Conservation (phyloP, 1,284 basidiomycete genomes). For the Xanthoconium separans region DNA sequence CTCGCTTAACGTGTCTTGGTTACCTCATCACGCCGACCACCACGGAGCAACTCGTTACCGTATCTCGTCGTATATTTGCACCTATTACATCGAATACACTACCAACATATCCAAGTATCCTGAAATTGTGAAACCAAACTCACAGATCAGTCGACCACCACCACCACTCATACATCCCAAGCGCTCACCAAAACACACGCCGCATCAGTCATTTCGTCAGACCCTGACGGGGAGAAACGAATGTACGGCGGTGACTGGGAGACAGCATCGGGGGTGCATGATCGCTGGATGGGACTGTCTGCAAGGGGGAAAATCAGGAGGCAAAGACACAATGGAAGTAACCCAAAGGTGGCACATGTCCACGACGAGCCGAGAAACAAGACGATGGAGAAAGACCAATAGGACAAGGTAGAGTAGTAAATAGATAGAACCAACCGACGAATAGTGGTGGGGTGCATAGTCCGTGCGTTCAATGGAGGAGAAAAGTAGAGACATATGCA, state of each 20-base stretch:
- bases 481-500: slow-evolving; percentile 11
- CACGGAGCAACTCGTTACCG: slow-evolving; percentile 7
- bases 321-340: background rate
- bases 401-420: slow-evolving; percentile 27
- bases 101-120: slow-evolving; percentile 3
- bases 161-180: slow-evolving; percentile 12
- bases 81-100: slow-evolving; percentile 14
- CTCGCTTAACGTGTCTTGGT: background rate
- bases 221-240: slow-evolving; percentile 36
- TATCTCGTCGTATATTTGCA: slow-evolving; percentile 12
- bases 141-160: slow-evolving; percentile 5
- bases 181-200: slow-evolving; percentile 33
- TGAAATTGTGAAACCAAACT: background rate
- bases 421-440: slow-evolving; percentile 23
- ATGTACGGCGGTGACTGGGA: slow-evolving; percentile 17
- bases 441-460: slow-evolving; percentile 8
- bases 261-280: slow-evolving; percentile 30
- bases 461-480: slow-evolving; percentile 16
- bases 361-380: background rate
- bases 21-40: background rate
- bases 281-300: background rate
- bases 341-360: slow-evolving; percentile 2
- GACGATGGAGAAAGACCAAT: slow-evolving; percentile 20
- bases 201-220: slow-evolving; percentile 30
- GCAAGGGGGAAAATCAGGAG: background rate